These are phyloP conservation scores for Chaetomium fimeti DNA, from an alignment of 495 filamentous ascomycete genomes.

Conservation along the genomic window DNA sequence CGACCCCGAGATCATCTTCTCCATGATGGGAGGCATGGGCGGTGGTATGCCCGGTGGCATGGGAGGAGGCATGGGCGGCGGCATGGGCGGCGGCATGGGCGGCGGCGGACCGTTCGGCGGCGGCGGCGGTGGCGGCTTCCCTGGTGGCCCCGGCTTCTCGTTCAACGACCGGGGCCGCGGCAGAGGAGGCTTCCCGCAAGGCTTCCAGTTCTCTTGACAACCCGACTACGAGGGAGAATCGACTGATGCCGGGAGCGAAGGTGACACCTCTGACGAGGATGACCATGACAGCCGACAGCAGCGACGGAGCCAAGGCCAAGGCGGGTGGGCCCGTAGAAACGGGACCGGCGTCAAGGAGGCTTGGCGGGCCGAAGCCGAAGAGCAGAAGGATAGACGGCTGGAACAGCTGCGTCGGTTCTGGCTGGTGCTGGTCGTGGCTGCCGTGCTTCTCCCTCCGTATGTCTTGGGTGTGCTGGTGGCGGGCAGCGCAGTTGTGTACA, in stretches of 20 bases:
- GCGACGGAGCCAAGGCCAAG: not conserved
- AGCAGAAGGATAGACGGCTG: conserved; percentile 30
- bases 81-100: conserved; percentile 19
- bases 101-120: conserved; percentile 36
- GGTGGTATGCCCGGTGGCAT: conserved; percentile 46
- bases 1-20: conserved; percentile 68
- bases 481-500: conserved; percentile 30
- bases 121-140: conserved; percentile 43
- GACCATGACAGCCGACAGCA: conserved; percentile 25
- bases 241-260: conserved; percentile 15
- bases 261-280: conserved; percentile 18
- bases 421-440: conserved; percentile 33
- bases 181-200: conserved; percentile 38
- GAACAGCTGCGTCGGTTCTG: conserved; percentile 36
- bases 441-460: conserved; percentile 40
- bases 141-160: conserved; percentile 42
- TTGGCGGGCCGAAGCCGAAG: conserved; percentile 29
- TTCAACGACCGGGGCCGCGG: conserved; percentile 36
- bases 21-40: conserved; percentile 59
- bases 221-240: conserved; percentile 37
- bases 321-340: not conserved
- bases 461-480: conserved; percentile 31
- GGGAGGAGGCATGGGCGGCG: conserved; percentile 42
- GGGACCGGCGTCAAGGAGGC: conserved; percentile 28
- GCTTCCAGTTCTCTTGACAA: conserved; percentile 54